These are phyloP conservation scores for Beauveria pseudobassiana DNA, from an alignment of 2,329 filamentous ascomycete genomes.

Conservation along the genomic window DNA sequence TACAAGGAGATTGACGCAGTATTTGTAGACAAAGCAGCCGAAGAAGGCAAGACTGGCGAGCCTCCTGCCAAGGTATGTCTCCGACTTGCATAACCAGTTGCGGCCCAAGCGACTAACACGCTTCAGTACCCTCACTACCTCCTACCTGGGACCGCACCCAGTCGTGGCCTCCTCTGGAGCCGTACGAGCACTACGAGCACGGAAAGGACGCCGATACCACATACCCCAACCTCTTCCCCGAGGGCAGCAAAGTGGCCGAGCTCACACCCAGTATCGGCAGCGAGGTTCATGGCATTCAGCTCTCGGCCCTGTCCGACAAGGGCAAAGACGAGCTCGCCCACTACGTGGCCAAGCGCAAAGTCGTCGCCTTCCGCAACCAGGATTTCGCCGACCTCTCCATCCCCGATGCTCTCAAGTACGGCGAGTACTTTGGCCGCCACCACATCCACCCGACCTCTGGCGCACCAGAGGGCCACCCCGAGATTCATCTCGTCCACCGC, in stretches of 20 bases:
- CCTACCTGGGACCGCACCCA: constrained; percentile 50
- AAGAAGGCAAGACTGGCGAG: constrained; percentile 22
- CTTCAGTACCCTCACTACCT: constrained; percentile 38
- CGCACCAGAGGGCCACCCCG: constrained; percentile 56
- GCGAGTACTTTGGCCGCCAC: constrained; percentile 60
- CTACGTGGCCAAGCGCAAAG: constrained; percentile 58
- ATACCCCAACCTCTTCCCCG: constrained; percentile 52
- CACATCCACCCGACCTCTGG: constrained; percentile 69
- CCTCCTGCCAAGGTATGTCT: constrained; percentile 21
- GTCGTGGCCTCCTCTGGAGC: constrained; percentile 49
- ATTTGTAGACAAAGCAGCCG: constrained; percentile 20
- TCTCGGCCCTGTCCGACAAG: constrained; percentile 39
- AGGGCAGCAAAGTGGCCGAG: constrained; percentile 29
- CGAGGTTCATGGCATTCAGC: constrained; percentile 55
- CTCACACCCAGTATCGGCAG: constrained; percentile 58
- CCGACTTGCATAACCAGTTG: not conserved
- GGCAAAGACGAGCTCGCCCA: constrained; percentile 61
- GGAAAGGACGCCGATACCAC: constrained; percentile 56
- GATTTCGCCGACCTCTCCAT: constrained; percentile 56
- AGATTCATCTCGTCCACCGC: constrained; percentile 62
- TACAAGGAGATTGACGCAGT: constrained; percentile 25
- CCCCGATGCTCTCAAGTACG: constrained; percentile 53
- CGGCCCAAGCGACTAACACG: not conserved
- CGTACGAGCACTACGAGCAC: constrained; percentile 58
- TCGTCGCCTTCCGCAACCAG: constrained; percentile 62